Evolutionary conservation across 257 asterid species (phyloP), one percentile per base, ranked within the genome.

Genomic region (Plantago ovata): DNA sequence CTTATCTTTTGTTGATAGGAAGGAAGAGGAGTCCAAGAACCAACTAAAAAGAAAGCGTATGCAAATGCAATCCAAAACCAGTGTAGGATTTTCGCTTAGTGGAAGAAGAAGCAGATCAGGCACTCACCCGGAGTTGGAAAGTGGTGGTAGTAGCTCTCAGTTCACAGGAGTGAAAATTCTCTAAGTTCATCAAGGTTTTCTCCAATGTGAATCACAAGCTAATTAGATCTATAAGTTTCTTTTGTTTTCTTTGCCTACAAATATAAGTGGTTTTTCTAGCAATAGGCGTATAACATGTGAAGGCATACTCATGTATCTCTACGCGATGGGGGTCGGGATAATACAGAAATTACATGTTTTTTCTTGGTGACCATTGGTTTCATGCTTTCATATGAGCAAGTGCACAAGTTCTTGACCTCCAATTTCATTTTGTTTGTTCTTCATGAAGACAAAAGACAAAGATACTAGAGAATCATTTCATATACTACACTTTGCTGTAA

Each of bases 1-100:
- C 70, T 69, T 83, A 19, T 70, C 83, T 2, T 79, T 83, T 75
- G 80, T 56, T 36, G 80, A 83, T 53, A 80, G 72, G 64, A 79
- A 70, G 65, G 91, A 79, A 73, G 80, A 75, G 51, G 56, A 50
- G 11, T 22, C 10, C 38, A 50, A 50, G 18, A 3, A 50, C 56
- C 23, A 22, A 12, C 19, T 50, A 36, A 68, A 3, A 66, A 56
- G 21, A 75, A 39, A 51, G 69, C 72, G 38, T 41, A 10, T 16
- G 18, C 24, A 38, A 38, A 36, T 54, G 46, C 46, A 20, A 4
- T 38, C 60, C 33, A 49, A 19, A 9, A 49, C 33, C 24, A 19
- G 13, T 15, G 20, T 4, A 10, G 36, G 33, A 12, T 49, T 20
- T 4, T 20, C 36, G 15, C 8, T 20, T 5, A 3, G 8, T 21